Percentiles rank a stretch among this genome's conserved stretches.
phyloP scores from a whole-genome alignment of 2,329 filamentous ascomycete genomes.

The Dactylellina cionopaga region DNA sequence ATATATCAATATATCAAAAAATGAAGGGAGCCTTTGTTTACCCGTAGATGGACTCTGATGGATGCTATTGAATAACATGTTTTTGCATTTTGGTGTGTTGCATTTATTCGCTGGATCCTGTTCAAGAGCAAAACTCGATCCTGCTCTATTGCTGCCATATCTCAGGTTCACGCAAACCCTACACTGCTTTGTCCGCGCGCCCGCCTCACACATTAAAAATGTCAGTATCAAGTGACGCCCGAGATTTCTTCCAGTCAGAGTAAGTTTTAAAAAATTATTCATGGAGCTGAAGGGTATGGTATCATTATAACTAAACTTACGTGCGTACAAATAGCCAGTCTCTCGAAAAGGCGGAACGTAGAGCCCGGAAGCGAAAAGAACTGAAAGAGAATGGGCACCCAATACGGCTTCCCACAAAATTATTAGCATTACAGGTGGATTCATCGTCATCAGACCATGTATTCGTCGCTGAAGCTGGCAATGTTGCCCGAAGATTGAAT shows the following conservation, averaged over 20 bases:
- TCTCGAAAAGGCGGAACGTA: conserved; percentile 63
- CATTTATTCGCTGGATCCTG: too few relatives aligned
- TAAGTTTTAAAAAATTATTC: conserved; percentile 63
- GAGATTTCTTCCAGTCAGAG: conserved; percentile 94
- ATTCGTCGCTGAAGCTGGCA: conserved; percentile 88
- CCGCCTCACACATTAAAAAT: conserved; percentile 59
- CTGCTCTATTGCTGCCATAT: background rate
- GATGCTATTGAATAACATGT: too few relatives aligned
- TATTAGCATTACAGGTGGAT: conserved; percentile 78
- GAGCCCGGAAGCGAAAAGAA: conserved; percentile 75
- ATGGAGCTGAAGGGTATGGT: background rate
- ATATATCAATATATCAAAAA: too few relatives aligned
- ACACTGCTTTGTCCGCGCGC: background rate
- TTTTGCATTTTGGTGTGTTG: too few relatives aligned
- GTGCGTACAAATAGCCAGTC: conserved; percentile 56
- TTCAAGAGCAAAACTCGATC: too few relatives aligned
- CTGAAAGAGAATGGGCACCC: conserved; percentile 84
- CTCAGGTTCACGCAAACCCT: conserved; percentile 7
- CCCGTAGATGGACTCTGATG: too few relatives aligned
- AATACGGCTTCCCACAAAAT: conserved; percentile 82
- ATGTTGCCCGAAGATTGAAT: conserved; percentile 76
- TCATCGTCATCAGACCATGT: conserved; percentile 71
- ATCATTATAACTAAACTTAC: background rate
- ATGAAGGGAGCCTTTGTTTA: too few relatives aligned
- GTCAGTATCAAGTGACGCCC: conserved; percentile 76